phyloP scores from a whole-genome alignment of 352 stramenopile genomes.

The Phytophthora quininea region DNA sequence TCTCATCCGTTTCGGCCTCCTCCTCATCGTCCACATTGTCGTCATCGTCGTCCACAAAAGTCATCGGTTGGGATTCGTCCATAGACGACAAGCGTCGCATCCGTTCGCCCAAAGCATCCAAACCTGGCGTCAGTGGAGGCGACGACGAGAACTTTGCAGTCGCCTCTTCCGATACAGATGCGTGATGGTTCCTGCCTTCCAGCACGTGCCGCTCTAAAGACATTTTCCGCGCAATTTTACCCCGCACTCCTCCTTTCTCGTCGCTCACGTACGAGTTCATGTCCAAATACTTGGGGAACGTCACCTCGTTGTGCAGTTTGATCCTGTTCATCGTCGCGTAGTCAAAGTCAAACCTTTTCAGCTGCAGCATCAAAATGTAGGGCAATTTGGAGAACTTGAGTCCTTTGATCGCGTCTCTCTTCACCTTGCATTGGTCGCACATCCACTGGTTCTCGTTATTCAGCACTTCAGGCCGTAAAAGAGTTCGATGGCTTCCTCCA shows the following conservation, averaged over 20 bases:
- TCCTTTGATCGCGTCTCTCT: slow-evolving; percentile 90
- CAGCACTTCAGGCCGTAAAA: slow-evolving; percentile 88
- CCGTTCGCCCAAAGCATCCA: slow-evolving; percentile 19
- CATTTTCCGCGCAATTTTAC: slow-evolving; percentile 85
- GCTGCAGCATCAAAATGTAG: slow-evolving; percentile 89
- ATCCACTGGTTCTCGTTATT: slow-evolving; percentile 92
- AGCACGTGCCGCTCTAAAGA: slow-evolving; percentile 85
- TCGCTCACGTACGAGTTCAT: slow-evolving; percentile 89
- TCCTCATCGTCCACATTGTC: slow-evolving; percentile 13
- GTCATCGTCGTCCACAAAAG: slow-evolving; percentile 36
- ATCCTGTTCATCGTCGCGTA: slow-evolving; percentile 89
- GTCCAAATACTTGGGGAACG: slow-evolving; percentile 90
- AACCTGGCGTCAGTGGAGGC: slow-evolving; percentile 15
- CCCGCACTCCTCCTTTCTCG: slow-evolving; percentile 49
- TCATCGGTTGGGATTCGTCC: slow-evolving; percentile 68
- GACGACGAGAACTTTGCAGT: slow-evolving; percentile 19
- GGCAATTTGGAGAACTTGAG: slow-evolving; percentile 90
- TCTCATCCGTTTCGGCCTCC: slow-evolving; percentile 19
- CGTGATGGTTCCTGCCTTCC: slow-evolving; percentile 46
- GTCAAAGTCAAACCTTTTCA: slow-evolving; percentile 94
- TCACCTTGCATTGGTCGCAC: slow-evolving; percentile 83
- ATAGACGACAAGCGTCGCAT: slow-evolving; percentile 72
- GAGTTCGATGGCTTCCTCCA: slow-evolving; percentile 89
- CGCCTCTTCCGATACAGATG: slow-evolving; percentile 14
- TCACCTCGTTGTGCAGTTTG: slow-evolving; percentile 88